These are phyloP conservation scores for Pycnococcus provasolii DNA, from an alignment of 139 green algal genomes.

Conservation along the genomic window DNA sequence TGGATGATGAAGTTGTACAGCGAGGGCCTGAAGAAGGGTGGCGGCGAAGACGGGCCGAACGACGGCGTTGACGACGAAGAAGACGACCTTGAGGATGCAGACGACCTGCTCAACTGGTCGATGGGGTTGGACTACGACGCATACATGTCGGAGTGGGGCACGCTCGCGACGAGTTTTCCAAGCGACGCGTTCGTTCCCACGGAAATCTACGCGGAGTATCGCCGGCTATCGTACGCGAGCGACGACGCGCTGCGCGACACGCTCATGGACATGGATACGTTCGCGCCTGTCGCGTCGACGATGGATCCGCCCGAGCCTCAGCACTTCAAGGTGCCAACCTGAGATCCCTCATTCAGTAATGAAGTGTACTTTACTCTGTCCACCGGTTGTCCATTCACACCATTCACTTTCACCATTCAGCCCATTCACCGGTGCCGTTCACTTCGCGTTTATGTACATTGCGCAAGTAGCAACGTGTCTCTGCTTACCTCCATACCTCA, in stretches of 20 bases:
- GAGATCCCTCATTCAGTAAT: no score
- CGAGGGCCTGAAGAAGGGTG: background rate
- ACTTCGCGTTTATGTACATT: background rate
- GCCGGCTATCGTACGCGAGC: no score
- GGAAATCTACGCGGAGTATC: no score
- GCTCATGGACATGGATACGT: background rate
- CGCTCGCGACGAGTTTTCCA: background rate
- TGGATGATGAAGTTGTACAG: constrained; percentile 7
- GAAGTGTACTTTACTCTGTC: no score
- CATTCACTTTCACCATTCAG: background rate
- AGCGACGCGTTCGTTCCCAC: background rate
- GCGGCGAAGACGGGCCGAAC: background rate
- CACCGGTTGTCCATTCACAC: background rate
- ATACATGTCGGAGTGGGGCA: constrained; percentile 4
- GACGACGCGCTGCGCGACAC: background rate
- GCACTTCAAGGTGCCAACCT: background rate
- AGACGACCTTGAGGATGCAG: background rate
- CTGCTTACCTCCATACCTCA: background rate
- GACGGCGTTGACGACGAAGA: constrained; percentile 4
- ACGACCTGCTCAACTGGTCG: constrained; percentile 20
- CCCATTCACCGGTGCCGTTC: background rate
- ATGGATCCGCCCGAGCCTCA: background rate
- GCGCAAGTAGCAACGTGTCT: background rate
- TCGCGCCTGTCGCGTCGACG: background rate
- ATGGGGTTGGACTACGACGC: constrained; percentile 23